Evolutionary conservation across 805 yeast species (phyloP).

Genomic region (Yamadazyma takamatsuzukensis): DNA sequence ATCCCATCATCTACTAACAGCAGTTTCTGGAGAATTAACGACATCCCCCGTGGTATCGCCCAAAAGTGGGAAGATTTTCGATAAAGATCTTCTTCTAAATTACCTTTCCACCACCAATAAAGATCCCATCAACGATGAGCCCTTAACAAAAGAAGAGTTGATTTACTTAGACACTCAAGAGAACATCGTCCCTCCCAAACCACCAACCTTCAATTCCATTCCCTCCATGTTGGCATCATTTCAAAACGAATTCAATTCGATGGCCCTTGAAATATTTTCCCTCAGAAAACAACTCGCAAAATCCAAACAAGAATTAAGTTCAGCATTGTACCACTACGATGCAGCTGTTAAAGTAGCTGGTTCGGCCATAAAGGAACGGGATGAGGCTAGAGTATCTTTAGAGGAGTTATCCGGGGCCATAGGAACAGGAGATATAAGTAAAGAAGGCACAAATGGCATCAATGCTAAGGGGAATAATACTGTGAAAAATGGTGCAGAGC

Average conservation of each 20-base stretch:
- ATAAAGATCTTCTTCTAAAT: constrained; percentile 52
- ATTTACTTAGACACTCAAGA: constrained; percentile 30
- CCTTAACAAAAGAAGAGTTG: constrained; percentile 55
- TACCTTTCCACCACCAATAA: constrained; percentile 62
- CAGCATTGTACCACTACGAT: constrained; percentile 79
- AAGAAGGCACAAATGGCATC: constrained; percentile 3
- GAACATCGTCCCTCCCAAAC: constrained; percentile 33
- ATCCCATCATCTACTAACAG: constrained; percentile 13
- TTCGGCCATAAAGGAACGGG: constrained; percentile 67
- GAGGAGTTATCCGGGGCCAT: constrained; percentile 48
- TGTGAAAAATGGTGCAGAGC: constrained; percentile 11
- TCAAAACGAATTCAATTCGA: constrained; percentile 88
- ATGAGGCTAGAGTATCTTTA: constrained; percentile 66
- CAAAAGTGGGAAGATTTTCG: constrained; percentile 68
- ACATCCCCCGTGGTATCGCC: constrained; percentile 74
- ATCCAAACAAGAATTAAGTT: constrained; percentile 68
- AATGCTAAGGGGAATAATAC: constrained; percentile 17
- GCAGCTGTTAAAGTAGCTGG: constrained; percentile 89
- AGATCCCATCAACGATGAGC: constrained; percentile 75
- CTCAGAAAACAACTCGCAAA: constrained; percentile 66
- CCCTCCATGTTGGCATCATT: constrained; percentile 73
- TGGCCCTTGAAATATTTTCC: constrained; percentile 75
- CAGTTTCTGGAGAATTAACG: constrained; percentile 67
- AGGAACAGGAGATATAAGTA: constrained; percentile 11
- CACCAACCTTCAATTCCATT: constrained; percentile 58